phyloP scores from a whole-genome alignment of 768 basidiomycete species.

The Mycena venus region DNA sequence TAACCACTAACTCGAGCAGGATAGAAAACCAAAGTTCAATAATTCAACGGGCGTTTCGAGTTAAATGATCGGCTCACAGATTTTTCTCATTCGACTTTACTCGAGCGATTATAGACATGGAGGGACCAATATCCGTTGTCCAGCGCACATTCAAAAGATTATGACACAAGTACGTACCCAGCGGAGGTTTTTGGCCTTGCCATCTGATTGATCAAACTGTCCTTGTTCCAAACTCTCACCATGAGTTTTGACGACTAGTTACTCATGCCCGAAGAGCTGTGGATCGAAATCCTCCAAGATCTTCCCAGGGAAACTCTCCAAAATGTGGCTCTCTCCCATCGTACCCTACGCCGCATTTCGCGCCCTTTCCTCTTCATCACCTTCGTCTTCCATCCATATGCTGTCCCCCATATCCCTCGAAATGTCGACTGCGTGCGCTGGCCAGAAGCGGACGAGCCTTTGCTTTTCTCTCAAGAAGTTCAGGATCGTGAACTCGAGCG shows the following conservation, averaged over 20 bases:
- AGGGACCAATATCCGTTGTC: too few species aligned
- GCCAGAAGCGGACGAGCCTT: not conserved
- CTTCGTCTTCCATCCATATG: not conserved
- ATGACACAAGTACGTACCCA: too few species aligned
- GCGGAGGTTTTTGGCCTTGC: too few species aligned
- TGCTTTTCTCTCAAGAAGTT: not conserved
- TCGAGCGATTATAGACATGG: too few species aligned
- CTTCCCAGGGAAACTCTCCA: not conserved
- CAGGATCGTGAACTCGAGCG: not conserved
- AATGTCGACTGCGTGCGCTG: not conserved
- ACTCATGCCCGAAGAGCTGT: not conserved
- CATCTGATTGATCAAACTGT: too few species aligned
- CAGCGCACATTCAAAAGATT: too few species aligned
- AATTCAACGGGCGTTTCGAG: too few species aligned
- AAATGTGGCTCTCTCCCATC: not conserved
- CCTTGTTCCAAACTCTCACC: too few species aligned
- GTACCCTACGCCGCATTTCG: not conserved
- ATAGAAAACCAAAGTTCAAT: too few species aligned
- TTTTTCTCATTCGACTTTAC: too few species aligned
- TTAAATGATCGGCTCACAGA: too few species aligned
- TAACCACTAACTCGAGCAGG: too few species aligned
- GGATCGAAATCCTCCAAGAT: not conserved
- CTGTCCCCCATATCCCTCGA: not conserved
- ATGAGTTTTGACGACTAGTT: not conserved
- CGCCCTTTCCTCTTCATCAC: not conserved